Evolutionary conservation across 1,284 basidiomycete genomes (phyloP).

Genomic region (Ganoderma lingzhi): DNA sequence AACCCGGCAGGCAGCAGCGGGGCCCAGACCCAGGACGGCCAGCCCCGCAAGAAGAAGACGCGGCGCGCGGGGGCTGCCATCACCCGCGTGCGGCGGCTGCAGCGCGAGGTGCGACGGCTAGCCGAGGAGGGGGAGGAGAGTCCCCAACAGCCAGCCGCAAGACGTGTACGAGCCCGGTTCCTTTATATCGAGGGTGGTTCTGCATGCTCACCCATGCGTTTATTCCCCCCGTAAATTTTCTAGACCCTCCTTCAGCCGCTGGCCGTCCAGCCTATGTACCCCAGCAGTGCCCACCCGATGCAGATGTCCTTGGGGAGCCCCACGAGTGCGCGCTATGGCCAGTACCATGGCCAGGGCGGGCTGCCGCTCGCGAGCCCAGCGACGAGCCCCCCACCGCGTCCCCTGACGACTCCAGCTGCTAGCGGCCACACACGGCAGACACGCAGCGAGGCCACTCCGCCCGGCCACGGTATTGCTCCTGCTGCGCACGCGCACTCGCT

Average conservation of each 20-base stretch:
- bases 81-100: slow-evolving; percentile 30
- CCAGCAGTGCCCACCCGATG: slow-evolving; percentile 7
- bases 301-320: slow-evolving; percentile 8
- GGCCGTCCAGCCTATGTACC: slow-evolving; percentile 18
- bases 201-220: slow-evolving; percentile 8
- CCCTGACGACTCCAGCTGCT: slow-evolving; percentile 22
- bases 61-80: slow-evolving; percentile 30
- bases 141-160: slow-evolving; percentile 24
- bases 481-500: slow-evolving; percentile 18
- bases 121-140: slow-evolving; percentile 30
- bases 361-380: neutral
- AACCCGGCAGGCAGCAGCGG: slow-evolving; percentile 17
- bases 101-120: slow-evolving; percentile 32
- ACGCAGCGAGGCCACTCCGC: slow-evolving; percentile 25
- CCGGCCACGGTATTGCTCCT: slow-evolving; percentile 8
- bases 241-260: slow-evolving; percentile 14
- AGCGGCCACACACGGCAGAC: slow-evolving; percentile 23
- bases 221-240: slow-evolving; percentile 5
- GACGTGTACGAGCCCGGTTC: slow-evolving; percentile 21
- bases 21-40: slow-evolving; percentile 24
- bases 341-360: slow-evolving; percentile 8
- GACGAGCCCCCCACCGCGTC: slow-evolving; percentile 18
- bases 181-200: slow-evolving; percentile 10
- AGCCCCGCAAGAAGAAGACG: slow-evolving; percentile 34
- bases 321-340: slow-evolving; percentile 4